phyloP scores from a whole-genome alignment of 192 early-diverging fungal genomes.

The Backusella circina region DNA sequence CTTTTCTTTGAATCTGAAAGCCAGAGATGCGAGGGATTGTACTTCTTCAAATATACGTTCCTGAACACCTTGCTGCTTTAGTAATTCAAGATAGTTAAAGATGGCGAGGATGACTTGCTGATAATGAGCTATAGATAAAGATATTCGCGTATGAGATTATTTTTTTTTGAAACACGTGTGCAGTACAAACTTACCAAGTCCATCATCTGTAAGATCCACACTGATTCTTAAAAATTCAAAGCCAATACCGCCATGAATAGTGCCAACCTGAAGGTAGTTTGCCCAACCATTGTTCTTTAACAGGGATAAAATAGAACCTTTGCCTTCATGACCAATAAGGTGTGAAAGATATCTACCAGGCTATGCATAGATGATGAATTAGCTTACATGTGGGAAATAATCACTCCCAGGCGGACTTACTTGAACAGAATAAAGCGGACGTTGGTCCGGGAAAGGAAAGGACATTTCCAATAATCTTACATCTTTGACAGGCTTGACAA shows the following conservation, averaged over 20 bases:
- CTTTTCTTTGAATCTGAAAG: slow-evolving; percentile 76
- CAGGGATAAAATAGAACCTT: slow-evolving; percentile 79
- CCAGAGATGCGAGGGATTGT: slow-evolving; percentile 36
- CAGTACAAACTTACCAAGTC: slow-evolving; percentile 54
- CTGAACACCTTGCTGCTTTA: slow-evolving; percentile 61
- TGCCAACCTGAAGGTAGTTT: slow-evolving; percentile 63
- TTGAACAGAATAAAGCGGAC: slow-evolving; percentile 41
- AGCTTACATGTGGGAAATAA: neutral
- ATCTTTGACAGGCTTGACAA: slow-evolving; percentile 77
- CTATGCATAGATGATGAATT: slow-evolving; percentile 23
- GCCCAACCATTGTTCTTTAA: slow-evolving; percentile 93
- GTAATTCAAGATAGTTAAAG: slow-evolving; percentile 88
- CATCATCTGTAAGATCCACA: slow-evolving; percentile 72
- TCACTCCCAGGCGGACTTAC: slow-evolving; percentile 19
- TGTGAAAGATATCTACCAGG: slow-evolving; percentile 78
- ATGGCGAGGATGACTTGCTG: slow-evolving; percentile 64
- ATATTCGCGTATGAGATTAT: slow-evolving; percentile 35
- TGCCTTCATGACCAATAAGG: slow-evolving; percentile 88
- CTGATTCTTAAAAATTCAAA: slow-evolving; percentile 74
- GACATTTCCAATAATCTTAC: slow-evolving; percentile 68
- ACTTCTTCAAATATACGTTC: slow-evolving; percentile 86
- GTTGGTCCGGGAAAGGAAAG: slow-evolving; percentile 84
- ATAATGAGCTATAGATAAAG: slow-evolving; percentile 69
- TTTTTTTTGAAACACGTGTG: slow-evolving; percentile 39
- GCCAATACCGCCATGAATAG: slow-evolving; percentile 37